Conservation (phyloP, 345 rosid genomes). For the Dipteronia dyeriana region DNA sequence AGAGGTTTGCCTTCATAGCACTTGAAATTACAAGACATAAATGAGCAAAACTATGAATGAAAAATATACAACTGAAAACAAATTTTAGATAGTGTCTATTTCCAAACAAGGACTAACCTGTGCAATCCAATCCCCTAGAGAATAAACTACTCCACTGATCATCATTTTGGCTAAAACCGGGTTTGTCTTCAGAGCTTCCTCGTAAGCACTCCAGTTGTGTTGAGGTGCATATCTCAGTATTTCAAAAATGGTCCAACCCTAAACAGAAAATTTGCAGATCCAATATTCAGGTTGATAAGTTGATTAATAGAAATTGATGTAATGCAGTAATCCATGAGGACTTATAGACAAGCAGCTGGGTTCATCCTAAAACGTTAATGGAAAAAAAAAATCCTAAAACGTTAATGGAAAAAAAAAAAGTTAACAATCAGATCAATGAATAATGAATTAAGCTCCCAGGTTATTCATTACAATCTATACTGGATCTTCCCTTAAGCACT, state of each 20-base stretch:
- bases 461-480: neutral
- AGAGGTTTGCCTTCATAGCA: conserved; percentile 89
- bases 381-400: neutral
- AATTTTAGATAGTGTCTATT: neutral
- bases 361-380: neutral
- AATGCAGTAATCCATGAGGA: neutral
- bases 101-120: conserved; percentile 52
- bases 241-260: conserved; percentile 96
- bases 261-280: conserved; percentile 11
- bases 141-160: conserved; percentile 91
- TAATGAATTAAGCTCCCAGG: neutral
- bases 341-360: neutral
- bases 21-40: conserved; percentile 33
- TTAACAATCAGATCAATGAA: neutral
- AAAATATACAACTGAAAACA: neutral
- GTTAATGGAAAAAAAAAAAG: neutral
- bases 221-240: conserved; percentile 93
- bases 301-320: neutral
- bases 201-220: conserved; percentile 94
- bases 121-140: conserved; percentile 96
- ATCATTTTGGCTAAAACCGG: conserved; percentile 94
- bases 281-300: conserved; percentile 9
- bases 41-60: neutral
- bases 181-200: conserved; percentile 78
- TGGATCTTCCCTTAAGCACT: neutral